Base-by-base conservation (phyloP, 176 grass and related monocot species). In the Oryza australiensis region DNA sequence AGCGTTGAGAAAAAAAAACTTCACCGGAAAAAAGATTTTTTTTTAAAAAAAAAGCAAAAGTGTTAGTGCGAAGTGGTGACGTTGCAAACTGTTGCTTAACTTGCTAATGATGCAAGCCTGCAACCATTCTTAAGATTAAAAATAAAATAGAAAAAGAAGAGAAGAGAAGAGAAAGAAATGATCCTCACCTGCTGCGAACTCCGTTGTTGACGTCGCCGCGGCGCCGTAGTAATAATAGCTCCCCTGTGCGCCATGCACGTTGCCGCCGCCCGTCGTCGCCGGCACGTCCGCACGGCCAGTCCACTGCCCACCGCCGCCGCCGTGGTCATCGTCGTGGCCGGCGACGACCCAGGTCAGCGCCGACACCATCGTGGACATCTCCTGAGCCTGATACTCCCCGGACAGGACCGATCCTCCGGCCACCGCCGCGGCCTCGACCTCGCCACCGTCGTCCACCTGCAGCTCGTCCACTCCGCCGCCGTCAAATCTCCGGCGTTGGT, bases 331-430 rank as follows among this genome's bases (percentile, higher is more conserved):
- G 26, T 71, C 87, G 65, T 33, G 35, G 26, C 85, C 70, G 0
- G 86, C 72, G 35, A 98, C 53, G 70, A 94, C 92, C 82, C 85
- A 67, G 5, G 84, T 29, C 66, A 98, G 84, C 24, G 95, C 88
- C 9, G 88, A 93, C 60, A 94, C 95, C 88, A 98, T 86, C 1
- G 90, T 75, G 5, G 86, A 88, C 64, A 86, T 87, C 88, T 94
- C 95, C 66, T 79, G 83, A 18, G 74, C 82, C 81, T 88, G 92
- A 28, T 81, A 82, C 82, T 86, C 81, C 15, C 49, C 77, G 40
- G 94, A 88, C 1, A 97, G 69, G 68, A 90, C 60, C 28, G 27
- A 23, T 34, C 60, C 14, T 12, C 26, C 43, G 29, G 51, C 62
- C 43, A 82, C 29, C 77, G 76, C 33, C 13, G 28, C 34, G 26